These are phyloP conservation scores for Talaromyces wortmannii DNA, from an alignment of 495 filamentous ascomycete species.

Conservation along the genomic window DNA sequence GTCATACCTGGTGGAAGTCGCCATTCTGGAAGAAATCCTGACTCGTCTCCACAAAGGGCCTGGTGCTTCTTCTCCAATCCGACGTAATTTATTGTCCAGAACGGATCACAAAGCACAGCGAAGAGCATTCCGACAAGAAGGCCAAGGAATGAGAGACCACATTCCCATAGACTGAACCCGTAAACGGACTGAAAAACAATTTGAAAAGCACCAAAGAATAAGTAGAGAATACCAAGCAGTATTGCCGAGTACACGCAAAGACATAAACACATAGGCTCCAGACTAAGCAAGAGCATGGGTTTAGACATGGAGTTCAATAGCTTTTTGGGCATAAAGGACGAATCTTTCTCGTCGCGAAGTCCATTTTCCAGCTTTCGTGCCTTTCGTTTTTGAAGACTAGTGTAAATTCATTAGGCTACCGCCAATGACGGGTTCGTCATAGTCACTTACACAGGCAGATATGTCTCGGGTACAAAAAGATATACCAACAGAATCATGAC, in stretches of 20 bases:
- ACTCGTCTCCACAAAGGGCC: slow-evolving; percentile 34
- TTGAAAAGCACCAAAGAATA: slow-evolving; percentile 77
- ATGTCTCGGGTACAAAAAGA: slow-evolving; percentile 71
- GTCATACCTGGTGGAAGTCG: slow-evolving; percentile 30
- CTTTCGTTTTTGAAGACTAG: background rate
- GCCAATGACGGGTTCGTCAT: too few relatives aligned
- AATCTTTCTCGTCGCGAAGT: slow-evolving; percentile 58
- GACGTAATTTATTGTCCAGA: slow-evolving; percentile 51
- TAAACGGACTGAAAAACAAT: slow-evolving; percentile 60
- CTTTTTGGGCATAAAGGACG: slow-evolving; percentile 45
- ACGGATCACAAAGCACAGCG: slow-evolving; percentile 46
- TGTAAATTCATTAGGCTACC: too few relatives aligned
- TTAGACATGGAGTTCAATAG: slow-evolving; percentile 52
- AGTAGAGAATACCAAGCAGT: slow-evolving; percentile 63
- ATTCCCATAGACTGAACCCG: slow-evolving; percentile 60
- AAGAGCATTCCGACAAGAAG: slow-evolving; percentile 58
- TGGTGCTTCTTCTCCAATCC: slow-evolving; percentile 41
- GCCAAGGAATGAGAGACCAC: slow-evolving; percentile 62
- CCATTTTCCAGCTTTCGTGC: slow-evolving; percentile 44
- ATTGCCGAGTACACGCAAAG: slow-evolving; percentile 64
- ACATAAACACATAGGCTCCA: slow-evolving; percentile 64
- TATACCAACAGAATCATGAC: slow-evolving; percentile 43
- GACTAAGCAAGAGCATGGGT: slow-evolving; percentile 63
- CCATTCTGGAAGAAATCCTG: slow-evolving; percentile 22
- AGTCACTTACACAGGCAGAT: too few relatives aligned